Evolutionary conservation across 345 rosid genomes (phyloP).

Genomic region (Garcia nutans): DNA sequence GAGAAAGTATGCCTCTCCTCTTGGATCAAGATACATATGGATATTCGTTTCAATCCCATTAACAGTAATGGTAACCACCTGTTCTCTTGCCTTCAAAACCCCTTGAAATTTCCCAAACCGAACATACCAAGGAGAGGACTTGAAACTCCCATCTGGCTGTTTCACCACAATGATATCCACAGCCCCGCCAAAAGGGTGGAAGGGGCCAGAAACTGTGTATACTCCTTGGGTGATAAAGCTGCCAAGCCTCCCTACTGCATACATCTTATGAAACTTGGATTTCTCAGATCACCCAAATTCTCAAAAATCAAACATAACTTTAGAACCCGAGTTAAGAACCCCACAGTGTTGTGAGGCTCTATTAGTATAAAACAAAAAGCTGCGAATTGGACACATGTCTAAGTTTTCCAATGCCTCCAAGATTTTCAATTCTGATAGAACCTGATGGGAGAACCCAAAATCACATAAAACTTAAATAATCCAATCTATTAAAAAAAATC

Average conservation of each 20-base stretch:
- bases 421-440: conserved; percentile 16
- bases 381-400: neutral
- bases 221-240: conserved; percentile 84
- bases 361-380: conserved; percentile 3
- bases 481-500: conserved; percentile 5
- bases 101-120: conserved; percentile 97
- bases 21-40: conserved; percentile 79
- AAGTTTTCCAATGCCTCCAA: neutral
- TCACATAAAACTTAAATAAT: conserved; percentile 6
- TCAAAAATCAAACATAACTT: conserved; percentile 10
- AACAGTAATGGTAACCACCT: conserved; percentile 59
- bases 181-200: conserved; percentile 98
- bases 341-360: conserved; percentile 14
- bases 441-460: conserved; percentile 20
- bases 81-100: conserved; percentile 68
- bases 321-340: conserved; percentile 20
- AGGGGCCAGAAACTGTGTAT: conserved; percentile 74
- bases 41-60: conserved; percentile 69
- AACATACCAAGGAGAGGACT: conserved; percentile 98
- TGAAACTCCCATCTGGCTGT: conserved; percentile 91
- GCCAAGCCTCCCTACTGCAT: conserved; percentile 82
- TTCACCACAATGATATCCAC: conserved; percentile 92
- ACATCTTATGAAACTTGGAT: conserved; percentile 39
- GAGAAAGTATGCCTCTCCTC: conserved; percentile 92
- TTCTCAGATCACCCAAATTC: conserved; percentile 30